Conservation (phyloP, 805 yeast genomes). For the Metschnikowia dekortorum region DNA sequence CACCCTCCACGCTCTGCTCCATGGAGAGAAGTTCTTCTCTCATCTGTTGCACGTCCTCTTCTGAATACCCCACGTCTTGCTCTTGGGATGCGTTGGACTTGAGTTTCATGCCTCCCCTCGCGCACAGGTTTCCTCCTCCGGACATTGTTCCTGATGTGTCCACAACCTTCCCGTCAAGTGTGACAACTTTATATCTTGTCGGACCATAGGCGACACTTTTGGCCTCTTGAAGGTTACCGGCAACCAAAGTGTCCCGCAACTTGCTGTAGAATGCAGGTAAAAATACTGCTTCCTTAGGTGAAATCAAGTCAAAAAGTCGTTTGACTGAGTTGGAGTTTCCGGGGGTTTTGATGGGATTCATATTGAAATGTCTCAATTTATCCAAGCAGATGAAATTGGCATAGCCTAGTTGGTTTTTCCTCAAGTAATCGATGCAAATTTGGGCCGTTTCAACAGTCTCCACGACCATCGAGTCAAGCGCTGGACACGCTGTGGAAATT, state of each 20-base stretch:
- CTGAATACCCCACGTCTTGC: constrained; percentile 38
- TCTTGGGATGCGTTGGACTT: constrained; percentile 29
- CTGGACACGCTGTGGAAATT: constrained; percentile 89
- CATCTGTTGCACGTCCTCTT: constrained; percentile 52
- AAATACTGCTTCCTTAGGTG: constrained; percentile 62
- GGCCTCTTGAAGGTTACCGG: constrained; percentile 72
- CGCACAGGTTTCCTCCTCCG: constrained; percentile 82
- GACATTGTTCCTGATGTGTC: constrained; percentile 94
- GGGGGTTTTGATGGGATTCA: constrained; percentile 63
- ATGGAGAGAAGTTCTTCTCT: constrained; percentile 47
- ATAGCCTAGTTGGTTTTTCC: constrained; percentile 80
- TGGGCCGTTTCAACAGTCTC: constrained; percentile 64
- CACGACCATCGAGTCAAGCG: constrained; percentile 89
- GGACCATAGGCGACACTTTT: constrained; percentile 81
- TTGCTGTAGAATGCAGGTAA: constrained; percentile 88
- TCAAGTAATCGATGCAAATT: constrained; percentile 67
- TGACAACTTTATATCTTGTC: constrained; percentile 82
- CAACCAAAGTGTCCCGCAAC: constrained; percentile 82
- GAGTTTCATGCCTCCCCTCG: constrained; percentile 73
- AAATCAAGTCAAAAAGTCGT: constrained; percentile 78
- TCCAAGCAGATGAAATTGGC: constrained; percentile 81
- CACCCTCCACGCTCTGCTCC: constrained; percentile 51
- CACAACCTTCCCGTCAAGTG: constrained; percentile 86
- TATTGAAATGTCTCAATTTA: constrained; percentile 61
- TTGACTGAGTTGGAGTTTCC: constrained; percentile 58